Base-by-base conservation (phyloP, 139 green algal species). In the Marvania coccoides region DNA sequence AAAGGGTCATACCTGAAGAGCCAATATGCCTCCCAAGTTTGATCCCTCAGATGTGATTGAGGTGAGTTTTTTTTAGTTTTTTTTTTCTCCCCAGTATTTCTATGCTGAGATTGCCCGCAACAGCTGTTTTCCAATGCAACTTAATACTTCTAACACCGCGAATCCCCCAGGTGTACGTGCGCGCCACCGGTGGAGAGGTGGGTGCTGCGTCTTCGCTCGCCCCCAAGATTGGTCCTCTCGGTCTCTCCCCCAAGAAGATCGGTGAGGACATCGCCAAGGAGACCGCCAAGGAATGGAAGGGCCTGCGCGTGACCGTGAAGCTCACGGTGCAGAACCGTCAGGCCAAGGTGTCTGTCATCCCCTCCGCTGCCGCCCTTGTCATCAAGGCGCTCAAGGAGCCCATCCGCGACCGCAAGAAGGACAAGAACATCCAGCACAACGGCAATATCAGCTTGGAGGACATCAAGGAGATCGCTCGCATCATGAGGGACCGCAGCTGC, bases 221-320 rank as follows among this genome's bases (percentile, higher is more conserved):
- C 15, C 95, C 95, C 33, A 99, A 99, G 88, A 98, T 99, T 65
- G 95, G 95, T 83, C 95, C 95, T 35, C 89, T 99, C 58, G 95
- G 95, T 87, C 87, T 99, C 47, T 98, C 95, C 26, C 95, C 95
- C 51, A 99, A 99, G 86, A 99, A 99, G 88, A 89, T 98, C 77
- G 94, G 94, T 85, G 95, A 99, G 77, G 94, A 99, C 66, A 99
- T 99, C 82, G 95, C 95, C 71, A 98, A 98, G 89, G 93, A 96
- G 77, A 99, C 95, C 28, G 84, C 81, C 54, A 98, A 98, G 84
- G 95, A 99, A 57, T 99, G 95, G 94, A 97, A 96, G 79, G 95
- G 94, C 39, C 89, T 99, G 71, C 89, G 94, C 58, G 91, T 99
- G 53, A 99, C 95, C 14, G 86, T 95, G 46, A 98, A 99, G 87